Conservation (phyloP, 2,329 filamentous ascomycete species). For the Stemphylium vesicarium region DNA sequence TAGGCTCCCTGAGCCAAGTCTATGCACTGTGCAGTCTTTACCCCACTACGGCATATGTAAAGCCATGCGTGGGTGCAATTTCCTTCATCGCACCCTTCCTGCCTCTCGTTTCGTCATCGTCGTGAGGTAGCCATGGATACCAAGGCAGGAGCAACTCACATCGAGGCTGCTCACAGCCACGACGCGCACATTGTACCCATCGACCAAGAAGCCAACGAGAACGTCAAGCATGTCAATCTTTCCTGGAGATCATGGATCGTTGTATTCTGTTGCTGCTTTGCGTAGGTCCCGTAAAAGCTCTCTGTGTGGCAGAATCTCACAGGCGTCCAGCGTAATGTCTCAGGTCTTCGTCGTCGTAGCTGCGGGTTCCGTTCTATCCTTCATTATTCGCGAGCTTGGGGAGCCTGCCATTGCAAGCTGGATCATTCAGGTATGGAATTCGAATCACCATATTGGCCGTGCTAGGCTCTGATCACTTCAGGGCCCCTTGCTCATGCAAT, state of each 20-base stretch:
- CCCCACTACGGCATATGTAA: slow-evolving; percentile 1
- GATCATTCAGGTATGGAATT: slow-evolving; percentile 53
- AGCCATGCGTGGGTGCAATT: neutral
- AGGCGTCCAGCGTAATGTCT: slow-evolving; percentile 51
- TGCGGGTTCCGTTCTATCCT: slow-evolving; percentile 62
- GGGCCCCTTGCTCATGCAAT: slow-evolving; percentile 64
- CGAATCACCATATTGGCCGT: too few species aligned
- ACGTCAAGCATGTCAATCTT: slow-evolving; percentile 53
- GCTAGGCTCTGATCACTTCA: slow-evolving; percentile 18
- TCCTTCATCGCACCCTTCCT: neutral
- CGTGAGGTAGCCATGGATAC: slow-evolving; percentile 19
- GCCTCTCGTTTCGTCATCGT: neutral
- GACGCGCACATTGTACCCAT: slow-evolving; percentile 32
- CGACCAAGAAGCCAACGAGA: slow-evolving; percentile 37
- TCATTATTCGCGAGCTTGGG: slow-evolving; percentile 62
- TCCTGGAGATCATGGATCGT: slow-evolving; percentile 64
- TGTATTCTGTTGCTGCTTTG: slow-evolving; percentile 59
- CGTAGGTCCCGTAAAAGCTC: slow-evolving; percentile 20
- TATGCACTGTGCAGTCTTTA: neutral
- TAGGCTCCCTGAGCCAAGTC: slow-evolving; percentile 2
- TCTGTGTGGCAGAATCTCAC: slow-evolving; percentile 22
- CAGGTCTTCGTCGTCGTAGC: slow-evolving; percentile 64
- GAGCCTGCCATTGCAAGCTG: slow-evolving; percentile 59
- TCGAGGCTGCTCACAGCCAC: slow-evolving; percentile 20
- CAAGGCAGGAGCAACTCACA: slow-evolving; percentile 22